Percentiles rank a stretch among this genome's conserved stretches.
Conservation (phyloP, 2,329 filamentous ascomycete genomes). For the Fusarium solani-melongenae region DNA sequence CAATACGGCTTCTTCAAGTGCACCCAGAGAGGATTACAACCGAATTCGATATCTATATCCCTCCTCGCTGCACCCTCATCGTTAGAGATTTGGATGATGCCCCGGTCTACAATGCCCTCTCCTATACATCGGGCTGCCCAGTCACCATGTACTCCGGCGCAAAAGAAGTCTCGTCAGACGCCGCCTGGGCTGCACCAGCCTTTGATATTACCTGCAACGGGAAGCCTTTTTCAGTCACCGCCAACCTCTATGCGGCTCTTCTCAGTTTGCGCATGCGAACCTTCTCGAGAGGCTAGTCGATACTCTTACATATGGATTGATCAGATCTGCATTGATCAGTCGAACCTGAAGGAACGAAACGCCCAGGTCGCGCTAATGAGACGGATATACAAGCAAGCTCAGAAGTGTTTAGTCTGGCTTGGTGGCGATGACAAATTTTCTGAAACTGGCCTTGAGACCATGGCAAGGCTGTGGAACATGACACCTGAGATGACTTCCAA, state of each 20-base stretch:
- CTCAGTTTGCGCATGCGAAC: neutral
- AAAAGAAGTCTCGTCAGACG: neutral
- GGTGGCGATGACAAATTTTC: neutral
- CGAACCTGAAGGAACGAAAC: neutral
- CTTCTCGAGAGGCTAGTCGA: too few relatives aligned
- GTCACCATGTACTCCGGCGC: neutral
- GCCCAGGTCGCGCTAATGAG: neutral
- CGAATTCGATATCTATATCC: neutral
- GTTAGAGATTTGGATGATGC: neutral
- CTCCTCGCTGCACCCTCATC: neutral
- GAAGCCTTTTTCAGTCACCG: neutral
- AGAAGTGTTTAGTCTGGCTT: neutral
- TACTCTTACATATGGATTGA: neutral
- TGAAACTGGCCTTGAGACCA: accelerated
- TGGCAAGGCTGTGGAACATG: too few relatives aligned
- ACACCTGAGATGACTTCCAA: neutral
- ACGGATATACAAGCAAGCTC: neutral
- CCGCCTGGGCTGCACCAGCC: neutral
- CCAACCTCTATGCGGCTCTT: neutral
- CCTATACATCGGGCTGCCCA: neutral
- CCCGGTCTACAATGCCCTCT: neutral
- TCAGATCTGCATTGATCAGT: neutral
- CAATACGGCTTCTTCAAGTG: neutral
- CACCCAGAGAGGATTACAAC: neutral
- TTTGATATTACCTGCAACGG: neutral